Base-by-base conservation (phyloP, 805 yeast genomes). In the Blastobotrys americana region DNA sequence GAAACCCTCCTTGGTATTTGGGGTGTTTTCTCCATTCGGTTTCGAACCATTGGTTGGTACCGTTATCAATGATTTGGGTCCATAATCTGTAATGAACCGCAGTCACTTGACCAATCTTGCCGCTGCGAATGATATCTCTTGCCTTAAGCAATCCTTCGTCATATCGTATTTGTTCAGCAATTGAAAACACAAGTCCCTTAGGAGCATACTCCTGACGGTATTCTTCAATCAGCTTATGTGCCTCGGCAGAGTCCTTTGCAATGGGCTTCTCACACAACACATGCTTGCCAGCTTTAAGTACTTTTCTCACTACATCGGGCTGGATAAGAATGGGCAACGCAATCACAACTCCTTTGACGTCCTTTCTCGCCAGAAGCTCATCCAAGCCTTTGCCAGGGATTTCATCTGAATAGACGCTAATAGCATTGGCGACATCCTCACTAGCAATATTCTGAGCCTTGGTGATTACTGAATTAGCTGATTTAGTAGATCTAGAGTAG, bases 231-330 rank as follows among this genome's bases (percentile, higher is more conserved):
- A 54, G 44, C 22, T 44, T 43, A 21, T 41, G 25, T 27, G 56
- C 54, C 17, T 45, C 43, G 3, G 34, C 48, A 23, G 51, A 36
- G 36, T 52, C 56, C 6, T 37, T 39, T n/a, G 58, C 53, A 19
- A 56, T 39, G 4, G 60, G 60, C 47, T 56, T 56, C 46, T 56
- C 60, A 40, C 53, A 51, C 19, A 56, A 44, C 22, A 56, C 59
- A 41, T 56, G 60, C 45, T 56, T 56, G n/a, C 60, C 61, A 20
- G 56, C 55, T 9, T 41, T 18, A 13, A 57, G 42, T 3, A 55
- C 53, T 44, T 44, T 42, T 38, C 42, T 34, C 22, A 57, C 46
- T 31, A 54, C 49, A 3, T 44, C 47, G 8, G 60, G 51, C 46
- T 55, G 58, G 33, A 51, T 22, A 15, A 23, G 41, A 18, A 55